A percentile compares a stretch with the other conserved stretches of the same genome.
Evolutionary conservation across 2,329 filamentous ascomycete species (phyloP).

Genomic region (Fusarium sarcochroum): DNA sequence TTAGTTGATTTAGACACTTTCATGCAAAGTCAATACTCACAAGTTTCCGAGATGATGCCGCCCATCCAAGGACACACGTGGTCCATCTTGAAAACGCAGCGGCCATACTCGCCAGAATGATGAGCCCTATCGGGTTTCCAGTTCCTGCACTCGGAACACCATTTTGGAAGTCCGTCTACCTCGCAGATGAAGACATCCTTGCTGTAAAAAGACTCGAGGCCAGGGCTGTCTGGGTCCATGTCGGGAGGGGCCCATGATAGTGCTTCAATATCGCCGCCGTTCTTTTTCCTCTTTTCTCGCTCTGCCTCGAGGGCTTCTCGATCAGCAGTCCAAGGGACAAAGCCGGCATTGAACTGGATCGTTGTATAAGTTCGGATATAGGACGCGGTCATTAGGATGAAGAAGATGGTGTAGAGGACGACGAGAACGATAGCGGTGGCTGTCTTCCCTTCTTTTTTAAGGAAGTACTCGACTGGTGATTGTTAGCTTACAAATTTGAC

Average conservation of each 20-base stretch:
- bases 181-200: constrained; percentile 90
- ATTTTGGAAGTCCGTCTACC: constrained; percentile 84
- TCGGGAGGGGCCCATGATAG: constrained; percentile 58
- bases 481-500: constrained; percentile 3
- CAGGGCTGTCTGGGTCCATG: constrained; percentile 71
- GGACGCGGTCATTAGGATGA: constrained; percentile 74
- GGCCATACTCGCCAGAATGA: constrained; percentile 84
- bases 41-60: constrained; percentile 87
- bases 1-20: constrained; percentile 6
- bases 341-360: constrained; percentile 79
- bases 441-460: constrained; percentile 62
- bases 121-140: constrained; percentile 92
- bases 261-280: constrained; percentile 48
- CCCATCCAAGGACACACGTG: constrained; percentile 99
- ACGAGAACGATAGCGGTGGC: constrained; percentile 78
- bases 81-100: constrained; percentile 92
- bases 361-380: constrained; percentile 77
- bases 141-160: constrained; percentile 86
- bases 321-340: constrained; percentile 72
- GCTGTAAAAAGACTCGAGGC: constrained; percentile 82
- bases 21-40: constrained; percentile 56
- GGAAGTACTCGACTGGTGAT: constrained; percentile 75
- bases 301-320: constrained; percentile 51
- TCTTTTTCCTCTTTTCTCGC: constrained; percentile 39
- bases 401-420: constrained; percentile 78